Evolutionary conservation across 1,139 yeast genomes (phyloP).

Genomic region (Sugiyamaella paludigena): DNA sequence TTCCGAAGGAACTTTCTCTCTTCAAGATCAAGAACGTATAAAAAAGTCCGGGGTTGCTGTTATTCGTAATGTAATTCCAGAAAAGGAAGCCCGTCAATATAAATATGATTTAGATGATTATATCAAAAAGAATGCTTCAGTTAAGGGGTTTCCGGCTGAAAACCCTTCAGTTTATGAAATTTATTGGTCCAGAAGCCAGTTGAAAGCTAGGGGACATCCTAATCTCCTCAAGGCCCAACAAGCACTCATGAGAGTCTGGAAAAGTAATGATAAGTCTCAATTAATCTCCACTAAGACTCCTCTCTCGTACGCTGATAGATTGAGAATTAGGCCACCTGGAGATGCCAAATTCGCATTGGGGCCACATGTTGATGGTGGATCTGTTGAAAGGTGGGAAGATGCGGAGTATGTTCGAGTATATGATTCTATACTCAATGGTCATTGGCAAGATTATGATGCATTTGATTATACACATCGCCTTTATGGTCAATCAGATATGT

Average conservation of each 20-base stretch:
- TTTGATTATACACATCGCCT: conserved; percentile 43
- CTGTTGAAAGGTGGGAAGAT: conserved; percentile 51
- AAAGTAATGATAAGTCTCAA: neutral
- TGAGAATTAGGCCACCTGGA: conserved; percentile 50
- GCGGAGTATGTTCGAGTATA: conserved; percentile 43
- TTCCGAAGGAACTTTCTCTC: conserved; percentile 1
- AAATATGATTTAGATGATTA: conserved; percentile 67
- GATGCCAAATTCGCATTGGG: conserved; percentile 38
- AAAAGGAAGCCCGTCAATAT: conserved; percentile 29
- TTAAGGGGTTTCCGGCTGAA: conserved; percentile 40
- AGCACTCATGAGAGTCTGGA: conserved; percentile 40
- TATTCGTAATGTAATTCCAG: conserved; percentile 36
- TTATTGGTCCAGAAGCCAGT: conserved; percentile 47
- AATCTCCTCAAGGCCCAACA: conserved; percentile 27
- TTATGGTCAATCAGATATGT: conserved; percentile 41
- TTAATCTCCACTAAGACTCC: conserved; percentile 4
- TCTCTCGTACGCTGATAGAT: conserved; percentile 53
- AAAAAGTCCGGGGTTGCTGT: conserved; percentile 37
- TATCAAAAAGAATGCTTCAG: conserved; percentile 82
- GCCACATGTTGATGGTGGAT: conserved; percentile 48
- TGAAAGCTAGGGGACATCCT: conserved; percentile 46
- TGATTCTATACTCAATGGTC: conserved; percentile 41
- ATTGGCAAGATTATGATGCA: conserved; percentile 50
- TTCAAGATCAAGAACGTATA: conserved; percentile 7
- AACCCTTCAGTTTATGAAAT: conserved; percentile 38